A percentile compares a stretch with the other conserved stretches of the same genome.
Evolutionary conservation across 2,329 filamentous ascomycete genomes (phyloP).

Genomic region (Trichoderma simmonsii): DNA sequence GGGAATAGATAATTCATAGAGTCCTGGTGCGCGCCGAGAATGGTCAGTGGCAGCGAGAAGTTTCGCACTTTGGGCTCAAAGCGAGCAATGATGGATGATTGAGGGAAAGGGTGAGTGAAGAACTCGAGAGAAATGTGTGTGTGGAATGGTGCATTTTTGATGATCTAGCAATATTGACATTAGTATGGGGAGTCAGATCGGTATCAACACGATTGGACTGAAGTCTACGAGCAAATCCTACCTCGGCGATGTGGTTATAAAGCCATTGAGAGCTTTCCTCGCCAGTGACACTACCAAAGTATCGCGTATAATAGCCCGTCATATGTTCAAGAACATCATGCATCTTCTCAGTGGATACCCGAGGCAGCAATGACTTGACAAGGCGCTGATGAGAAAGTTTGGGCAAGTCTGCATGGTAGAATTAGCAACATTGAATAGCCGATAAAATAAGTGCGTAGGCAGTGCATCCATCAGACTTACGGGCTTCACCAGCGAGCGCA

Average conservation of each 20-base stretch:
- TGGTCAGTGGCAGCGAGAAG: slow-evolving; percentile 20
- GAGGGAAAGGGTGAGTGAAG: slow-evolving; percentile 66
- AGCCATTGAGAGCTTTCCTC: slow-evolving; percentile 14
- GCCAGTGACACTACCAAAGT: slow-evolving; percentile 38
- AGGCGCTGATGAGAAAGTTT: slow-evolving; percentile 48
- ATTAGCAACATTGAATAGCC: background rate
- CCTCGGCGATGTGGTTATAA: slow-evolving; percentile 25
- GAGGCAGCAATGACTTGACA: slow-evolving; percentile 54
- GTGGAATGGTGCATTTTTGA: slow-evolving; percentile 34
- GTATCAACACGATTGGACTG: slow-evolving; percentile 53
- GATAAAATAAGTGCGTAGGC: background rate
- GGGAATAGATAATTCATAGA: slow-evolving; percentile 72
- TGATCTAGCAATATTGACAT: slow-evolving; percentile 25
- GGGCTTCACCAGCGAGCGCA: slow-evolving; percentile 29
- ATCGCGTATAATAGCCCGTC: slow-evolving; percentile 59
- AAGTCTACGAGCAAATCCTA: slow-evolving; percentile 11
- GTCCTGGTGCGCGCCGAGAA: slow-evolving; percentile 68
- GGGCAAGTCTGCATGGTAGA: slow-evolving; percentile 29
- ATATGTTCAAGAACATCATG: slow-evolving; percentile 59
- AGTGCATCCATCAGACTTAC: slow-evolving; percentile 21
- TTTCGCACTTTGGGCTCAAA: slow-evolving; percentile 46
- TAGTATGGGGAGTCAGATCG: background rate
- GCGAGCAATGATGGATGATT: slow-evolving; percentile 68
- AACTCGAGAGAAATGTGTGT: slow-evolving; percentile 30
- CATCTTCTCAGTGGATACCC: slow-evolving; percentile 64